phyloP scores from a whole-genome alignment of 78 protist genomes.

The Dictyostelium purpureum region DNA sequence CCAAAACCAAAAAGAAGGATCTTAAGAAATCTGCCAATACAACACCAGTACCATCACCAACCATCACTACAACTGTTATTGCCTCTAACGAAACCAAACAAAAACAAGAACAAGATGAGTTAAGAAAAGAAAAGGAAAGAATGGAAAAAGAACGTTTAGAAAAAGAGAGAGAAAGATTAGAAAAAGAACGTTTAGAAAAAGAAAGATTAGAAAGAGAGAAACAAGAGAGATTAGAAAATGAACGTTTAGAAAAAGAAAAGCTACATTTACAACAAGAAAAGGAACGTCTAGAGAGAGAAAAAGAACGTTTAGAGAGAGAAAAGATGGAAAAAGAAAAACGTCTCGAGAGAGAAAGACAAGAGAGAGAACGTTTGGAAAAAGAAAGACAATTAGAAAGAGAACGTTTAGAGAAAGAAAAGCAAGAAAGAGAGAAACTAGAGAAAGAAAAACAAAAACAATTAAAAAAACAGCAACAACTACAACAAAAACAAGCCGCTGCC shows the following conservation, averaged over 20 bases:
- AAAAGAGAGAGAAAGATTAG: slow-evolving; percentile 3
- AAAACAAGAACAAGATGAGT: neutral
- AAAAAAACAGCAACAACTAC: neutral
- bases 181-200: neutral
- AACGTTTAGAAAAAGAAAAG: slow-evolving; percentile 29
- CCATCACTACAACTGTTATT: neutral
- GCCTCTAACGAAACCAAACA: neutral
- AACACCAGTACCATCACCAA: neutral
- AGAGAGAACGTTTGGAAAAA: slow-evolving; percentile 41
- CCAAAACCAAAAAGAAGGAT: slow-evolving; percentile 21
- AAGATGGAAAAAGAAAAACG: slow-evolving; percentile 40
- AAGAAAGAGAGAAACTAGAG: slow-evolving; percentile 5
- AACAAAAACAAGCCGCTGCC: neutral
- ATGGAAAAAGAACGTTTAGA: neutral
- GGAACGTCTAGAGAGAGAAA: slow-evolving; percentile 17
- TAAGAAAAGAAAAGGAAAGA: slow-evolving; percentile 6
- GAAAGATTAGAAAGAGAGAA: neutral
- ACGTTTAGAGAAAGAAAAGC: slow-evolving; percentile 28
- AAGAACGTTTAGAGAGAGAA: slow-evolving; percentile 46
- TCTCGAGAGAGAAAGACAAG: slow-evolving; percentile 37
- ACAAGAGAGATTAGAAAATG: neutral
- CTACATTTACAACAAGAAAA: slow-evolving; percentile 28
- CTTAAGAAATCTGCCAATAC: neutral
- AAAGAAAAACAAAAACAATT: slow-evolving; percentile 31
- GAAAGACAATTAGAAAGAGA: slow-evolving; percentile 12